Evolutionary conservation across 805 yeast genomes (phyloP).

Genomic region (Nematodospora valgi): DNA sequence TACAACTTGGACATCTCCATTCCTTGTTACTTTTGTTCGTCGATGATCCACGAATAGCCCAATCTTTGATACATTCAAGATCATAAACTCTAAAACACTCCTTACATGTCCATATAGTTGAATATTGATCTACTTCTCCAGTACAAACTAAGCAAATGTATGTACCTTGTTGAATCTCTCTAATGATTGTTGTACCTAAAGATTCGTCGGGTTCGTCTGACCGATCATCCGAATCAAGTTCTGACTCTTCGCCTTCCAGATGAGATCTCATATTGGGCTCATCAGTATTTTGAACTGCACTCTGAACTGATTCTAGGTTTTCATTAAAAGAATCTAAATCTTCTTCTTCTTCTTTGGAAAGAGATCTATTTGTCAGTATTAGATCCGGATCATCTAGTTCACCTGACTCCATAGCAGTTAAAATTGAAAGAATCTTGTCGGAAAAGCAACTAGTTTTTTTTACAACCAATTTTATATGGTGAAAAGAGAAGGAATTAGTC

Average conservation of each 20-base stretch:
- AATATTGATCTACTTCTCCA: constrained; percentile 64
- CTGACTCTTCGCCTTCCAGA: no score
- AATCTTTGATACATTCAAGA: constrained; percentile 74
- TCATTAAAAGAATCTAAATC: no score
- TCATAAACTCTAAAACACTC: constrained; percentile 83
- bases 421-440: no score
- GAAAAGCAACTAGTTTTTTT: no score
- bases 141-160: constrained; percentile 89
- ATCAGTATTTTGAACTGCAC: no score
- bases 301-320: no score
- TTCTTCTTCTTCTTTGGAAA: no score
- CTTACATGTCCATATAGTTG: constrained; percentile 75
- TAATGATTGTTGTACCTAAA: constrained; percentile 41
- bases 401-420: no score
- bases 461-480: no score
- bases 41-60: constrained; percentile 79
- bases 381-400: no score
- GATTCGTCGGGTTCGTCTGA: constrained; percentile 24
- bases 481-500: background rate
- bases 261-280: constrained; percentile 5
- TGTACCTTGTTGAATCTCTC: constrained; percentile 62
- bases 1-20: constrained; percentile 91
- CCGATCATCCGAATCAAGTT: constrained; percentile 13
- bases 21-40: constrained; percentile 49
- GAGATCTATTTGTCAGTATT: no score